These are phyloP conservation scores for Oryza brachyantha DNA, from an alignment of 176 grass and related monocot genomes.

Conservation along the genomic window DNA sequence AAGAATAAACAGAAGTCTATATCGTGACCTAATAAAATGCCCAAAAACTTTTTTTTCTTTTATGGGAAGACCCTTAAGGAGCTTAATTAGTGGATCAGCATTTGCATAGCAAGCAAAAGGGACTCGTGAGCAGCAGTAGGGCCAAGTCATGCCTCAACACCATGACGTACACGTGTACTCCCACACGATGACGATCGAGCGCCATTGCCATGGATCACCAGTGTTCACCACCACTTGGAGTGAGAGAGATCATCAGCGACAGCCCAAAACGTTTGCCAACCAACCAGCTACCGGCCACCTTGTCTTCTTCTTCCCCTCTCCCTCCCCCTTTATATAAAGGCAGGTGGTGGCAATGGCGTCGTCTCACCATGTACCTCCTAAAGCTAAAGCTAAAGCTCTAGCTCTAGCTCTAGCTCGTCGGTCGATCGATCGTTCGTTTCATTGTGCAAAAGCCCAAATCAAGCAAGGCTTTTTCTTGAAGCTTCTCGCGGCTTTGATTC, in stretches of 20 bases:
- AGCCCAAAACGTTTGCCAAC: background rate
- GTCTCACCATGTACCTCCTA: slow-evolving; percentile 32
- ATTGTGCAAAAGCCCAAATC: slow-evolving; percentile 25
- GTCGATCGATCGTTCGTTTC: no score
- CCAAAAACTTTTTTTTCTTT: background rate
- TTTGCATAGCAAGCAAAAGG: slow-evolving; percentile 65
- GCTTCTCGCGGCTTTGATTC: slow-evolving; percentile 8
- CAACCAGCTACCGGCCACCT: background rate
- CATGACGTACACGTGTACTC: slow-evolving; percentile 19
- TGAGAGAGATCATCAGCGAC: no score
- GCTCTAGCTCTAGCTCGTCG: no score
- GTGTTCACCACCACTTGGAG: background rate
- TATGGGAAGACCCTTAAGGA: background rate
- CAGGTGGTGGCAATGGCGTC: slow-evolving; percentile 52
- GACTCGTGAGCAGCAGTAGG: slow-evolving; percentile 33
- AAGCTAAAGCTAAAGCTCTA: background rate
- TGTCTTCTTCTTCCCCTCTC: background rate
- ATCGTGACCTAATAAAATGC: slow-evolving; percentile 14
- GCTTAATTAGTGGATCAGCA: background rate
- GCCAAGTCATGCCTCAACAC: background rate
- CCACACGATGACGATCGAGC: background rate
- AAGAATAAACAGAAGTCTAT: no score
- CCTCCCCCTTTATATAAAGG: slow-evolving; percentile 76
- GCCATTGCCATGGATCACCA: background rate
- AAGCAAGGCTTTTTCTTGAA: background rate